Evolutionary conservation across 352 stramenopile species (phyloP), one percentile per base, ranked within the genome.

Genomic region (Phytophthora litchii): DNA sequence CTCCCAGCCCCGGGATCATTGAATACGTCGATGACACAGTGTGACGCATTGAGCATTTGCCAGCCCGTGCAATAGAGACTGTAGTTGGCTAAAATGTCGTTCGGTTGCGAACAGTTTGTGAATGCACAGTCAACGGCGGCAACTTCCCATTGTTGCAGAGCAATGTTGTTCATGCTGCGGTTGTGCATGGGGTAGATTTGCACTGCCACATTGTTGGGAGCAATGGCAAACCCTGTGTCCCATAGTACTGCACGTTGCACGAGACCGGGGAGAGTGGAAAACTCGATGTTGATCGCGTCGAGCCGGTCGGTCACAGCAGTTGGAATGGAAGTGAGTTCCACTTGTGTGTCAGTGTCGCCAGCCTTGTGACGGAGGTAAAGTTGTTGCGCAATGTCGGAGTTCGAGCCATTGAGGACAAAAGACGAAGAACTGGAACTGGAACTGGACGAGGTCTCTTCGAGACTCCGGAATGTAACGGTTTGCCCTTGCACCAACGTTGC

Each of bases 371-470:
- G 67, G 35, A 58, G 42, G 54, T 70, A 73, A 14, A 72, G 60
- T 50, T 78, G 69, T 29, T 58, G 55, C 9, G 69, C 69, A 40
- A 78, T 63, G 55, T 74, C 69, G 29, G 70, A 82, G 38, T 62
- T 72, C 8, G 46, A 44, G 8, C 64, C 68, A 34, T 76, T 67
- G 35, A 76, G 73, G 20, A 61, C 35, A 41, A 68, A 76, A 23
- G 44, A 48, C 3, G 35, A 42, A 12, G 43, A 44, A 25, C 29
- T 27, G 6, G 43, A 48, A 17, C n/a, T 16, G 38, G 37, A 14
- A 21, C 23, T 27, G 3, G 25, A 37, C 3, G 60, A 47, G 17
- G 35, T 45, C 29, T 62, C 51, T n/a, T 51, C 51, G 12, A 67
- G 36, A 42, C 51, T 67, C 3, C 59, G 51, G 40, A 67, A 47